A percentile compares a stretch with the other conserved stretches of the same genome.
Evolutionary conservation across 495 filamentous ascomycete species (phyloP).

Genomic region (Penicillium crystallinum): DNA sequence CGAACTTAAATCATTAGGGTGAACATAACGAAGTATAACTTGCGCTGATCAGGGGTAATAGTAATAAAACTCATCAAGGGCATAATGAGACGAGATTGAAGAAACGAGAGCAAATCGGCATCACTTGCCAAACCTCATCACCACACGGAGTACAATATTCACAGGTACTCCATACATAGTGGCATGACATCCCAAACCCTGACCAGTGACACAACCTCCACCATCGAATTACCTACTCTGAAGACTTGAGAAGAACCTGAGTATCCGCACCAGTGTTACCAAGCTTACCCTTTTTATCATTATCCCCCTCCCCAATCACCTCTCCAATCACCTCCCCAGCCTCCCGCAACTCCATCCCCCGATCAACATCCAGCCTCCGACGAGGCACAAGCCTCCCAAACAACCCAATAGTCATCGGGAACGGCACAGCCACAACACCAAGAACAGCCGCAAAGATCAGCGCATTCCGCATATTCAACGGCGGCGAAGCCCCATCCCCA

Average conservation of each 20-base stretch:
- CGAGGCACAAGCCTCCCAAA: conserved; percentile 52
- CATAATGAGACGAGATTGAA: not conserved
- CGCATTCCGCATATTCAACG: conserved; percentile 63
- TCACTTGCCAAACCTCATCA: not conserved
- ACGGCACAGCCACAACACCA: conserved; percentile 56
- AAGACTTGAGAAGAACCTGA: not conserved
- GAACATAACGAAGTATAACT: not conserved
- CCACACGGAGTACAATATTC: no score
- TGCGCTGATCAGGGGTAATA: not conserved
- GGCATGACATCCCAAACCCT: not conserved
- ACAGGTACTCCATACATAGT: no score
- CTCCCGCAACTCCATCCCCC: conserved; percentile 23
- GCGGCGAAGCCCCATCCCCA: conserved; percentile 48
- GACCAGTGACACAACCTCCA: not conserved
- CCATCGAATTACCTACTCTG: not conserved
- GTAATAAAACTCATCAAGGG: not conserved
- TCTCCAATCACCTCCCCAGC: not conserved
- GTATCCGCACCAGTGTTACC: not conserved
- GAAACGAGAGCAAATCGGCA: not conserved
- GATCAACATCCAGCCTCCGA: conserved; percentile 57
- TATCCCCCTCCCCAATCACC: not conserved
- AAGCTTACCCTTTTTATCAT: not conserved
- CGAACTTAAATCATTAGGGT: not conserved
- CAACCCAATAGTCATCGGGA: conserved; percentile 61
- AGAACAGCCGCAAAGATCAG: conserved; percentile 76